Percentiles rank a stretch among this genome's conserved stretches.
These are phyloP conservation scores for Neofusicoccum umdonicola DNA, from an alignment of 2,329 filamentous ascomycete genomes.

Conservation along the genomic window DNA sequence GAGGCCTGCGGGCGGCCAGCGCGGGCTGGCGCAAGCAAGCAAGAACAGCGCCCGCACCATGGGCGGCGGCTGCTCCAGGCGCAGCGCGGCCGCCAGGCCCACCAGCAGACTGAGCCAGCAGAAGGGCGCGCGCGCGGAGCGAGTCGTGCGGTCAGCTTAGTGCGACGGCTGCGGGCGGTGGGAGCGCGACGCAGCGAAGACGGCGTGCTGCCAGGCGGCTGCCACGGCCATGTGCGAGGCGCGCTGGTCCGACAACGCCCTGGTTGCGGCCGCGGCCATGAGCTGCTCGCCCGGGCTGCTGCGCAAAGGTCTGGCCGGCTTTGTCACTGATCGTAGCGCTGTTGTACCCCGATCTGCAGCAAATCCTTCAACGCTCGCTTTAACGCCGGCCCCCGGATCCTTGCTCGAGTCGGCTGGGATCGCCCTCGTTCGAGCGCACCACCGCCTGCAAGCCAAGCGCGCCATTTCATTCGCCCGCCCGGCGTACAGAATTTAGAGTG, in stretches of 20 bases:
- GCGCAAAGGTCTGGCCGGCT: constrained; percentile 16
- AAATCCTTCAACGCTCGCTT: constrained; percentile 18
- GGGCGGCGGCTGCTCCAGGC: constrained; percentile 4
- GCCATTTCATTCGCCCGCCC: constrained; percentile 14
- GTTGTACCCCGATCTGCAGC: constrained; percentile 18
- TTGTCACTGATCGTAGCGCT: constrained; percentile 16
- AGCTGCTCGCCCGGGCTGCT: not conserved
- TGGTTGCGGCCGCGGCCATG: not conserved
- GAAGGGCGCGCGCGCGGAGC: not conserved
- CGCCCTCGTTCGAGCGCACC: constrained; percentile 13
- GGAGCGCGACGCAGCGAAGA: not conserved
- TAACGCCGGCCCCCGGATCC: constrained; percentile 11
- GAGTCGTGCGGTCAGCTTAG: constrained; percentile 10
- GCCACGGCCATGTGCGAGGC: constrained; percentile 12
- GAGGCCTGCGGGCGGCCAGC: not conserved
- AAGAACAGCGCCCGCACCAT: not conserved
- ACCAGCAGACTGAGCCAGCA: not conserved
- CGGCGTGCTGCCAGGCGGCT: constrained; percentile 11
- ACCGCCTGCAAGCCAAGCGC: constrained; percentile 17
- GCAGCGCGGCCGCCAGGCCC: not conserved
- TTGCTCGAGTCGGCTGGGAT: constrained; percentile 17
- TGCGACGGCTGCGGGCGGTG: not conserved
- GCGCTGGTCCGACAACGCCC: constrained; percentile 3
- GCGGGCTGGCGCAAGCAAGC: constrained; percentile 2
- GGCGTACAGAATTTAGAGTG: constrained; percentile 18